These are phyloP conservation scores for Ophiostoma montium DNA, from an alignment of 2,329 filamentous ascomycete genomes.

Conservation along the genomic window DNA sequence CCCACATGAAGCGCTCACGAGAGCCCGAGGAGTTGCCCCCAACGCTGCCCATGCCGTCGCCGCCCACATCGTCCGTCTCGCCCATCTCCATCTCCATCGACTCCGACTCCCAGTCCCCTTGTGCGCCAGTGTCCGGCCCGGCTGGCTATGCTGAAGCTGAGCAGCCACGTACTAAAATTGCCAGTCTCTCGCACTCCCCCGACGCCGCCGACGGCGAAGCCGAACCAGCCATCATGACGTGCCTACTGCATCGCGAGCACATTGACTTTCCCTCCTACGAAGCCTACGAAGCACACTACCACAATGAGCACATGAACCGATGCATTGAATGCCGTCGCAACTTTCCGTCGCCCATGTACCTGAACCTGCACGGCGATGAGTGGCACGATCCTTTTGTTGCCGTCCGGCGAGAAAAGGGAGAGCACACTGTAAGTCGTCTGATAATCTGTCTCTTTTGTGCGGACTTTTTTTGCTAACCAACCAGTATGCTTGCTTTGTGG, in stretches of 20 bases:
- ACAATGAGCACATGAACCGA: conserved; percentile 64
- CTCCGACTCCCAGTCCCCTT: neutral
- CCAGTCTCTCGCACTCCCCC: conserved; percentile 39
- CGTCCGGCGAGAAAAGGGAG: conserved; percentile 60
- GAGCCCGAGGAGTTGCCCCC: conserved; percentile 34
- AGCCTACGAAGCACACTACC: conserved; percentile 81
- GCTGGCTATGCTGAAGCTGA: conserved; percentile 3
- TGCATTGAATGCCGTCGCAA: conserved; percentile 78
- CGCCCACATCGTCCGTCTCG: neutral
- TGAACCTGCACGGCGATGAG: conserved; percentile 78
- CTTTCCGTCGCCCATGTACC: conserved; percentile 69
- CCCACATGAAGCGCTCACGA: conserved; percentile 47
- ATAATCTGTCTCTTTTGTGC: neutral
- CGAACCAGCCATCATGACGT: conserved; percentile 47
- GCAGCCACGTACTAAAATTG: conserved; percentile 34
- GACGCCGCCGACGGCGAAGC: conserved; percentile 18
- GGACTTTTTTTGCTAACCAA: neutral
- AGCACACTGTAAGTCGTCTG: conserved; percentile 57
- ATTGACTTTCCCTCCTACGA: conserved; percentile 59
- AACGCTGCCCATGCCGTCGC: neutral
- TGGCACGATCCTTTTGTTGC: conserved; percentile 72
- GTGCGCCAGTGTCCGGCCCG: neutral
- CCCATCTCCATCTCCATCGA: neutral
- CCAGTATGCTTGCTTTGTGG: conserved; percentile 78
- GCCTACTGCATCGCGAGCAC: conserved; percentile 59